Conservation (phyloP, 208 protist species). For the Wallacemonas collosoma region DNA sequence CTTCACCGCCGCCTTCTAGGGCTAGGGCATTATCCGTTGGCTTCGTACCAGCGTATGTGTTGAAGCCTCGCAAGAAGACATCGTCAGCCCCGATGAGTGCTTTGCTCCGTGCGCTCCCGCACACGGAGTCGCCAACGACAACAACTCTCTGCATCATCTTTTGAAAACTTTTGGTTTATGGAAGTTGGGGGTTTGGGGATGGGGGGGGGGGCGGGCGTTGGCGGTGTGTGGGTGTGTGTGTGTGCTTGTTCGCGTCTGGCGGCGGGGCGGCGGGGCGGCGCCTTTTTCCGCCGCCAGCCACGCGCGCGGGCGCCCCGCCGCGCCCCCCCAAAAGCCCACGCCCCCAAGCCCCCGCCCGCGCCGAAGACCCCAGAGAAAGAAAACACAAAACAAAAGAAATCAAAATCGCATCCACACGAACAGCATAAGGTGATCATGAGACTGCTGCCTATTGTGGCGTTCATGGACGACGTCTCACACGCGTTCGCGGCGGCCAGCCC, state of each 20-base stretch:
- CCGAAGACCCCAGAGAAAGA: not conserved
- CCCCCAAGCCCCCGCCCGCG: not conserved
- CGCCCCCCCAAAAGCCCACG: not conserved
- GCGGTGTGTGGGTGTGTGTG: not conserved
- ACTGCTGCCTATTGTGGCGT: not conserved
- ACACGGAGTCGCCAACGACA: constrained; percentile 83
- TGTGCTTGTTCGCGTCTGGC: not conserved
- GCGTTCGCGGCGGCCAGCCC: not conserved
- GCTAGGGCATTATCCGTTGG: constrained; percentile 48
- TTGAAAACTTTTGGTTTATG: not conserved
- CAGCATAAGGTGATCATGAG: too few species aligned
- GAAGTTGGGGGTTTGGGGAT: not conserved
- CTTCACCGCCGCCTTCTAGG: constrained; percentile 75
- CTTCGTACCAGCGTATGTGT: constrained; percentile 64
- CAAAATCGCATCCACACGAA: too few species aligned
- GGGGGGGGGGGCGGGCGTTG: not conserved
- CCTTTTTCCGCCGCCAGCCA: too few species aligned
- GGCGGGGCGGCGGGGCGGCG: not conserved
- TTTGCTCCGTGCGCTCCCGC: constrained; percentile 47
- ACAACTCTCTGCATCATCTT: constrained; percentile 29
- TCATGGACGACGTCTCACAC: constrained; percentile 1
- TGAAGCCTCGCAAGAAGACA: constrained; percentile 80
- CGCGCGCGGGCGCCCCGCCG: too few species aligned
- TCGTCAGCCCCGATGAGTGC: constrained; percentile 34
- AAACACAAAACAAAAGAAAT: not conserved